Conservation (phyloP, 1,284 basidiomycete genomes). For the Cutaneotrichosporon spelunceum region DNA sequence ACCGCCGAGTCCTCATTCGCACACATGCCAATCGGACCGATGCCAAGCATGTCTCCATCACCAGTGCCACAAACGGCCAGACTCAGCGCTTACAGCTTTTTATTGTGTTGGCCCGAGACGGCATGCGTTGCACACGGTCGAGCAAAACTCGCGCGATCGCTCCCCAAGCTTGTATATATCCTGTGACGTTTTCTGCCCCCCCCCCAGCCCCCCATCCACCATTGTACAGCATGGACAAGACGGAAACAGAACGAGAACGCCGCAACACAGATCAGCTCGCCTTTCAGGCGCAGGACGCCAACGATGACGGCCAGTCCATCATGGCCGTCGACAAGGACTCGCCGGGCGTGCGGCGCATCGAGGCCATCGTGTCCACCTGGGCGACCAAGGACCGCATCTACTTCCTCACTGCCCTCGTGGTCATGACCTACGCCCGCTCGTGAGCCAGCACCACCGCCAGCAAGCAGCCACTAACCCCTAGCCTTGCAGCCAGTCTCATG, state of each 20-base stretch:
- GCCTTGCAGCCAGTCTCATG: constrained; percentile 9
- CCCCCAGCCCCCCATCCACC: too few relatives aligned
- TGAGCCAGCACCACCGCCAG: not conserved
- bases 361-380: constrained; percentile 18
- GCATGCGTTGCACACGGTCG: too few relatives aligned
- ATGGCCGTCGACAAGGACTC: constrained; percentile 14
- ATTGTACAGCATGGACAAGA: not conserved
- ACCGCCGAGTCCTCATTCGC: not conserved
- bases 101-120: too few relatives aligned
- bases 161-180: not conserved
- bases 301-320: not conserved
- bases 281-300: not conserved
- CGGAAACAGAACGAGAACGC: not conserved
- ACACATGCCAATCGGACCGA: not conserved
- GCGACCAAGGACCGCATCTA: constrained; percentile 2
- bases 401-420: constrained; percentile 15
- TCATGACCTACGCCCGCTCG: constrained; percentile 14
- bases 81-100: too few relatives aligned
- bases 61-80: not conserved
- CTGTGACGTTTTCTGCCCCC: too few relatives aligned
- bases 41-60: not conserved
- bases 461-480: not conserved
- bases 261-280: not conserved
- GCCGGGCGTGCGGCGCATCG: constrained; percentile 22
- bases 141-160: too few relatives aligned